Evolutionary conservation across 176 grass and related monocot species (phyloP), one percentile per base, ranked within the genome.

Genomic region (Triticum monococcum): DNA sequence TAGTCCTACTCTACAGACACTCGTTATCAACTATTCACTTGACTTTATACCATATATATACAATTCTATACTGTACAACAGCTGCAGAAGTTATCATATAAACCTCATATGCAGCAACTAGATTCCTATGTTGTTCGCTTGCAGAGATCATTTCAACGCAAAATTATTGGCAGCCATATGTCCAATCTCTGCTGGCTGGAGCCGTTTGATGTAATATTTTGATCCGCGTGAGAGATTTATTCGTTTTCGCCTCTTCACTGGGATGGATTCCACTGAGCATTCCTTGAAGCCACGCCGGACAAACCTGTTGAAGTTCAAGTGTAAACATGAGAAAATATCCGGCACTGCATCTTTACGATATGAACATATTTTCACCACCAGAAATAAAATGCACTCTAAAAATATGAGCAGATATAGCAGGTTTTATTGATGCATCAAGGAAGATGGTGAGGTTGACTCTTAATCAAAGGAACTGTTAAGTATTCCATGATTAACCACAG

Each of bases 271-370:
- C 7, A 94, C 88, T 16, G 86, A 88, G 65, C 96, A 98, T 77
- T 95, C 96, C 26, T 84, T 89, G 82, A 98, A 98, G 80, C 96
- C 96, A 23, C 96, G 91, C 36, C 93, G 89, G 72, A 94, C 93
- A 80, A 98, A 96, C 96, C 96, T 98, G 88, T 35, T 24, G 48
- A 23, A 73, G 24, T 77, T 13, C 20, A 54, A 70, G 62, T 10
- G 7, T 65, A 26, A 38, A 62, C 64, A 46, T 72, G 43, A 84
- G 80, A 6, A 66, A 66, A 20, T 17, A 85, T 37, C 16, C 5
- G 2, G 14, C 2, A 68, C 13, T 1, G 40, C 28, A 23, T 75
- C 60, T 38, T 68, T 67, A 37, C 3, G 37, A 14, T 54, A 69
- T 32, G 30, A 88, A 72, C 4, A 41, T 33, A 9, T 1, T 45